phyloP scores from a whole-genome alignment of 495 filamentous ascomycete species.

The Penicillium fimorum region DNA sequence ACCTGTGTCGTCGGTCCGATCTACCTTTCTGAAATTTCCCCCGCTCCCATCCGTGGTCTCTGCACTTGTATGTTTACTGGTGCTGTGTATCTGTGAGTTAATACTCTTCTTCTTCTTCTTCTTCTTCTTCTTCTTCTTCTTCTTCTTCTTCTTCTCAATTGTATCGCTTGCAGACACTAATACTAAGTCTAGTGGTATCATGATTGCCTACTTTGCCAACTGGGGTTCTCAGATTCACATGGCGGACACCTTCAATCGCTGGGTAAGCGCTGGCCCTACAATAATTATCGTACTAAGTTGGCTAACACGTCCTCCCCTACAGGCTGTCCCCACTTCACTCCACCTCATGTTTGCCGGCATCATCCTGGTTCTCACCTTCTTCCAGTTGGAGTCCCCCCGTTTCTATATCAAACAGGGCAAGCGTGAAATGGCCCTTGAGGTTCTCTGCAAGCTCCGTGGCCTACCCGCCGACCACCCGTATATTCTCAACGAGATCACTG shows the following conservation, averaged over 20 bases:
- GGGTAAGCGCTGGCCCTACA: conserved; percentile 1
- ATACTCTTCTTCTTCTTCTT: neutral
- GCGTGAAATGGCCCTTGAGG: neutral
- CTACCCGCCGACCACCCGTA: conserved; percentile 6
- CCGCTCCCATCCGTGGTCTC: conserved; percentile 20
- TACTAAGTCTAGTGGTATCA: neutral
- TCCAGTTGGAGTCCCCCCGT: conserved; percentile 6
- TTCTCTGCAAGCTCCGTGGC: conserved; percentile 7
- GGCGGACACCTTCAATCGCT: conserved; percentile 5
- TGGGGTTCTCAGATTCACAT: conserved; percentile 5
- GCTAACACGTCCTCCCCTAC: neutral
- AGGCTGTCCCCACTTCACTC: conserved; percentile 4
- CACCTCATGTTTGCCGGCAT: conserved; percentile 9
- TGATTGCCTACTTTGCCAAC: conserved; percentile 9
- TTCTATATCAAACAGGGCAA: conserved; percentile 8
- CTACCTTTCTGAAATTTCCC: conserved; percentile 42
- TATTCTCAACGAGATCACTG: conserved; percentile 1
- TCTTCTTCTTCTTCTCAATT: too few relatives aligned
- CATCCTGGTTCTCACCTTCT: conserved; percentile 2
- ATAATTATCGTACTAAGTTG: neutral
- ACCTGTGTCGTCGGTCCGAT: conserved; percentile 55
- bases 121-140: too few relatives aligned
- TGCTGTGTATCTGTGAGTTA: conserved; percentile 7
- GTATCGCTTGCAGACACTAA: neutral
- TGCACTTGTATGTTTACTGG: conserved; percentile 12